Base-by-base conservation (phyloP, 441 rosid species). In the Brassica hybrid region DNA sequence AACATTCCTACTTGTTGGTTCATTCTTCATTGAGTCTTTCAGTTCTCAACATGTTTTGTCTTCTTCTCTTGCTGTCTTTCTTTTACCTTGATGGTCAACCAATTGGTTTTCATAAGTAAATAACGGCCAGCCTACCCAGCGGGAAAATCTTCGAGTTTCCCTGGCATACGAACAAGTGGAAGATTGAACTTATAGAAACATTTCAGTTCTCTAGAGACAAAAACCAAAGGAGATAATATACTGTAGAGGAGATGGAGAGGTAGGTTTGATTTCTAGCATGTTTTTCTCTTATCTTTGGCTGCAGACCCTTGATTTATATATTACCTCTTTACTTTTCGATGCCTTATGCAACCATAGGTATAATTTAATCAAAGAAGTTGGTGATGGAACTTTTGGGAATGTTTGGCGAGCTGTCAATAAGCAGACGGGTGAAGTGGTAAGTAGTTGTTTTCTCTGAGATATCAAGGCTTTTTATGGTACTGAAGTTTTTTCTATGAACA, bases 361-460 rank as follows among this genome's bases (percentile, higher is more conserved):
- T 88, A 88, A 86, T 76, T 84, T 95, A 77, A 86, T 88, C 62
- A 92, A 88, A 86, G 98, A 93, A 85, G 94, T 93, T 79, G 99
- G 99, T 66, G 97, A 91, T 76, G 99, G 98, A 77, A 91, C 97
- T n/a, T 95, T 95, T 88, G 99, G 98, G 80, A 90, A 82, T 83
- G 98, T 95, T 57, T 95, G 96, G 94, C 89, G 91, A 74, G 98
- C 95, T 38, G 83, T 89, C 77, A 82, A 87, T 82, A 91, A 85
- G 83, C 89, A n/a, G n/a, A n/a, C n/a, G n/a, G n/a, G n/a, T n/a
- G n/a, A n/a, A n/a, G n/a, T n/a, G n/a, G n/a, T n/a, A 85, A 82
- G 97, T 48, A 58, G 1, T 27, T 86, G 9, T 68, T 45, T 11
- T 18, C 67, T 32, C 3, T 13, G 10, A 36, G 10, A 18, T 38